Base-by-base conservation (phyloP, 2,329 filamentous ascomycete species). In the Onygenales sp. region DNA sequence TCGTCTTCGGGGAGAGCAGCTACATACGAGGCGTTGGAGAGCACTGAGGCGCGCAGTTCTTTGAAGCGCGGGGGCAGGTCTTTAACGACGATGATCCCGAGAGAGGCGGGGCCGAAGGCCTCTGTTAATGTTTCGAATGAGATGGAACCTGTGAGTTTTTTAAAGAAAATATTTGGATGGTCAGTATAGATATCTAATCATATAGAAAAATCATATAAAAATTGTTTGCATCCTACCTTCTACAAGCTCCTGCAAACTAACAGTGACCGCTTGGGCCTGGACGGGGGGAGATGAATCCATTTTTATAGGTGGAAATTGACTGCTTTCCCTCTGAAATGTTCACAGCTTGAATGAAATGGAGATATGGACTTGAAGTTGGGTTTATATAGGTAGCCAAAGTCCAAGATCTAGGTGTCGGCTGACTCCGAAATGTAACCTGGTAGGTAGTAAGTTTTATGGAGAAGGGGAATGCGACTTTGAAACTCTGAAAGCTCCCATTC, bases 51-150 rank as follows among this genome's bases (percentile, higher is more conserved):
- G 56, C 93, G 82, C 43, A 96, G 74, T n/a, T 78, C 71, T 11
- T 79, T 70, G 63, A 95, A 98, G 51, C 82, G 76, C 5, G 77
- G 58, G 0, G 90, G 88, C 0, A 97, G 81, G 66, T 90, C 88
- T 66, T 87, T 89, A 47, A 98, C 91, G n/a, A 97, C 75, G 53
- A 98, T 85, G 51, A 98, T 95, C 0, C 93, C 93, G 10, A 97
- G 76, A 2, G 90, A 95, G 31, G 87, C 83, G 1, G 91, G 89
- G 0, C 93, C 93, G 66, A 98, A 97, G 0, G 93, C 93, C 61
- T 86, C 66, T 35, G 72, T 69, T 10, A 77, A 66, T 8, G 69
- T 71, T 14, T 70, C 64, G 56, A 74, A 75, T 6, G 73, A 68
- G 44, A 77, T 65, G 5, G 66, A 61, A 48, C 69, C 72, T 69